A percentile compares a stretch with the other conserved stretches of the same genome.
Conservation (phyloP, 768 basidiomycete species). For the Mycena rosella region DNA sequence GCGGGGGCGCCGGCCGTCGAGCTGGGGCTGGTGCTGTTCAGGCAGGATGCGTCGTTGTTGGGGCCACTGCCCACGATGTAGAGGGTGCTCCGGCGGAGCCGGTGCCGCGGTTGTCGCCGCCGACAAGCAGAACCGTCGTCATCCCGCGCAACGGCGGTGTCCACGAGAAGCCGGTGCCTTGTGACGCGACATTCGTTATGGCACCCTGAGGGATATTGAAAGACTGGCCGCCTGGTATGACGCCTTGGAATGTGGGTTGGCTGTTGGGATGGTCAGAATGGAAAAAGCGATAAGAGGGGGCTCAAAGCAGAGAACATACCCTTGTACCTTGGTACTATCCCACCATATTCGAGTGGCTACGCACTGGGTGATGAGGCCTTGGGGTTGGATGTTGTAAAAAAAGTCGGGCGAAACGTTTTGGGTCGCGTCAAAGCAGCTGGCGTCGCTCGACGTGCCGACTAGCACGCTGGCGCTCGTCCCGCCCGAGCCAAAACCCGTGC, state of each 20-base stretch:
- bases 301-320: slow-evolving; percentile 24
- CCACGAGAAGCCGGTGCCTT: slow-evolving; percentile 81
- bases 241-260: slow-evolving; percentile 62
- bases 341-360: slow-evolving; percentile 68
- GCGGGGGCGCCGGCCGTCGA: slow-evolving; percentile 84
- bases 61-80: slow-evolving; percentile 68
- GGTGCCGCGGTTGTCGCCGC: slow-evolving; percentile 74
- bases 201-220: slow-evolving; percentile 69
- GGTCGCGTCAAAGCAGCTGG: slow-evolving; percentile 71
- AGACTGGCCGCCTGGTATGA: slow-evolving; percentile 86
- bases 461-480: slow-evolving; percentile 78
- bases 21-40: slow-evolving; percentile 73
- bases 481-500: slow-evolving; percentile 73
- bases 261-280: background rate
- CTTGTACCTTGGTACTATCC: slow-evolving; percentile 23
- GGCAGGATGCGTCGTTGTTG: slow-evolving; percentile 64
- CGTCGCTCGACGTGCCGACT: slow-evolving; percentile 64
- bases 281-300: background rate
- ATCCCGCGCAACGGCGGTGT: slow-evolving; percentile 72
- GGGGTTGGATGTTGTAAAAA: slow-evolving; percentile 71
- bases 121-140: slow-evolving; percentile 74
- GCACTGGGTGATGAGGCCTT: slow-evolving; percentile 77
- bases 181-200: slow-evolving; percentile 55
- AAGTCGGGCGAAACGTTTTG: slow-evolving; percentile 64
- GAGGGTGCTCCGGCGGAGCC: slow-evolving; percentile 73